phyloP scores from a whole-genome alignment of 1,284 basidiomycete genomes.

The Cutaneotrichosporon sp. region DNA sequence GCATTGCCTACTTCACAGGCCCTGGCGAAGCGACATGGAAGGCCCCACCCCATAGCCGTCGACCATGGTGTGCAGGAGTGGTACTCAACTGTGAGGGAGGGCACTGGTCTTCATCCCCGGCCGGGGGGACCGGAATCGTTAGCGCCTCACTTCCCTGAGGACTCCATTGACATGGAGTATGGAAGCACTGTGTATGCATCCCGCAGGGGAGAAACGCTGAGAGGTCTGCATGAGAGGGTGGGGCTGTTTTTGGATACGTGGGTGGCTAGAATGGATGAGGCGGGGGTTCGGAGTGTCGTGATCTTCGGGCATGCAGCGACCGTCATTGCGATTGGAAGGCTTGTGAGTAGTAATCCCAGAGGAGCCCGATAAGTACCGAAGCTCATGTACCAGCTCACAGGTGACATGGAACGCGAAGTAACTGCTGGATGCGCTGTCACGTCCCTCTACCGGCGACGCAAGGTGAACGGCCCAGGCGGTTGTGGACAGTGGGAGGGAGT shows the following conservation, averaged over 20 bases:
- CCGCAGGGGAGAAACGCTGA: conserved; percentile 48
- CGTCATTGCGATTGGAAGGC: conserved; percentile 47
- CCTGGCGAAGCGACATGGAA: background rate
- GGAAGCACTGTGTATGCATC: conserved; percentile 48
- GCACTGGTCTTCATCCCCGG: conserved; percentile 44
- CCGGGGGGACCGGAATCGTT: conserved; percentile 28
- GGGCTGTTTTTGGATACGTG: conserved; percentile 41
- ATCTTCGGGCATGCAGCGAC: conserved; percentile 53
- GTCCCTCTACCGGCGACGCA: conserved; percentile 38
- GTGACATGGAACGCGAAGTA: conserved; percentile 27
- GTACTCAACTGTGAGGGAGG: conserved; percentile 7
- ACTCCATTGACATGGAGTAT: conserved; percentile 37
- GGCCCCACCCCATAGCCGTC: conserved; percentile 1
- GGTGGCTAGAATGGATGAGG: conserved; percentile 36
- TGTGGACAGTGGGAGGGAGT: conserved; percentile 40
- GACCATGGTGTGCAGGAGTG: conserved; percentile 18
- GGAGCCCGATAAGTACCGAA: too few species aligned
- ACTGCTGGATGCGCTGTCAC: conserved; percentile 44
- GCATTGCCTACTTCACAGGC: conserved; percentile 44
- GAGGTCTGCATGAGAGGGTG: conserved; percentile 45
- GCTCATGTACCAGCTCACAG: too few species aligned
- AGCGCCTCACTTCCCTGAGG: conserved; percentile 32
- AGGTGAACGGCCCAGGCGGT: conserved; percentile 14
- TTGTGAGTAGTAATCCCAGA: conserved; percentile 45
- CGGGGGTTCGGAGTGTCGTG: conserved; percentile 44